Conservation (phyloP, 176 grass and related monocot species). For the Melocanna baccifera region DNA sequence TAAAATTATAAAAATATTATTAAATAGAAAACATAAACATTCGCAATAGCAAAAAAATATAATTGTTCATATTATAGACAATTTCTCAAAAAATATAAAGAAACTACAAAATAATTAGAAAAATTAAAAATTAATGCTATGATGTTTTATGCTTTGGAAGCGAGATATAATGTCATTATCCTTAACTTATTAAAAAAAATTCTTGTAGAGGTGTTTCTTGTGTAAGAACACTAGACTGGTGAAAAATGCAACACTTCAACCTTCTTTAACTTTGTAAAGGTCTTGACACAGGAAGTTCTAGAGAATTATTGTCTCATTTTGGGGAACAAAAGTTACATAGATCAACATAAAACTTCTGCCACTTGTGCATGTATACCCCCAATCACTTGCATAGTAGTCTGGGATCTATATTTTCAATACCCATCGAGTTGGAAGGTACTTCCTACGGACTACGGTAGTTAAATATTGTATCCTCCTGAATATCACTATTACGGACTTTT, state of each 20-base stretch:
- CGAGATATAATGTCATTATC: no score
- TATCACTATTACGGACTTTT: slow-evolving; percentile 39
- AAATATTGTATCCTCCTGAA: slow-evolving; percentile 74
- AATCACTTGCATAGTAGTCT: background rate
- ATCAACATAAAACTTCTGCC: background rate
- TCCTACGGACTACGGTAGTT: slow-evolving; percentile 85
- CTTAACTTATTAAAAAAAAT: no score
- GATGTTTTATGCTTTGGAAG: no score
- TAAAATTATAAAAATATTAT: no score
- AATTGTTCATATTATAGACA: no score
- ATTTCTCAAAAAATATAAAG: no score
- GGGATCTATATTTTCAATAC: slow-evolving; percentile 31
- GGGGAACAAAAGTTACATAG: background rate
- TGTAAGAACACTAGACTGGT: background rate
- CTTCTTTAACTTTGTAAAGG: background rate
- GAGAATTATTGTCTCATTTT: slow-evolving; percentile 9
- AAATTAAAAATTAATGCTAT: no score
- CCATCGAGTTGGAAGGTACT: slow-evolving; percentile 93
- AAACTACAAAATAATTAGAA: no score
- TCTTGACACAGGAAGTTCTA: background rate
- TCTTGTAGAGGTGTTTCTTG: no score
- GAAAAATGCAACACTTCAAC: background rate
- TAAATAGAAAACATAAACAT: no score
- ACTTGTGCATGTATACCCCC: background rate
- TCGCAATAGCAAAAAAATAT: no score